Base-by-base conservation (phyloP, 1,284 basidiomycete genomes). In the Apiotrichum mycotoxinovorans region DNA sequence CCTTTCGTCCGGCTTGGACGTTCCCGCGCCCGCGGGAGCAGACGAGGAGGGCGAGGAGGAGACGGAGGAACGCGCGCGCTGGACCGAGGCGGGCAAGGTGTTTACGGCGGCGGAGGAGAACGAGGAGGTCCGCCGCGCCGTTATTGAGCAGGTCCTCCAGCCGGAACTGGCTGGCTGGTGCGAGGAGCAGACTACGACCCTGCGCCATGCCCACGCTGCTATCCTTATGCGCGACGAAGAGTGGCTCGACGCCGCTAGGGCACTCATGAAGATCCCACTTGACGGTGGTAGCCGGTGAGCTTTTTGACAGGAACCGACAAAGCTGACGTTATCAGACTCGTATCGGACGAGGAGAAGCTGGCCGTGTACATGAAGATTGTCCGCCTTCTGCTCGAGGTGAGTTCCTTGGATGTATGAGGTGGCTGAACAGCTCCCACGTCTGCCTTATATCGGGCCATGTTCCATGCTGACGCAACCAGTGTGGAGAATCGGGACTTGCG, bases 361-460 rank as follows among this genome's bases (percentile, higher is more conserved):
- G 83, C 84, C 22, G 83, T 96, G 42, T 95, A 97, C 73, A 87
- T 98, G 60, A 88, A 92, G 54, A 96, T 98, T 64, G 89, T 97
- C 37, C 87, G 95, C 22, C 82, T 98, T 4, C 82, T 95, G n/a
- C 83, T 98, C 37, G 94, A 98, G 80, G 94, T 96, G 41, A 55
- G 72, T 58, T 10, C 1, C 1, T 12, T 25, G 9, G 27, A 4
- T 22, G 20, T 18, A 15, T 20, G 22, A 20, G 15, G 20, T n/a
- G 35, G 4, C 35, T 15, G 8, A 7, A 37, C 35, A 38, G 37
- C 17, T 18, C 2, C 8, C 37, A 2, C 15, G 8, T 22, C n/a
- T 43, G 43, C 34, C 7, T 23, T 12, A 20, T 45, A 7, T 12
- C 5, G 2, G 11, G 2, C 20, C 14, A 17, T 33, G 20, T 7